These are phyloP conservation scores for Corymbia citriodora DNA, from an alignment of 441 rosid genomes.

Conservation along the genomic window DNA sequence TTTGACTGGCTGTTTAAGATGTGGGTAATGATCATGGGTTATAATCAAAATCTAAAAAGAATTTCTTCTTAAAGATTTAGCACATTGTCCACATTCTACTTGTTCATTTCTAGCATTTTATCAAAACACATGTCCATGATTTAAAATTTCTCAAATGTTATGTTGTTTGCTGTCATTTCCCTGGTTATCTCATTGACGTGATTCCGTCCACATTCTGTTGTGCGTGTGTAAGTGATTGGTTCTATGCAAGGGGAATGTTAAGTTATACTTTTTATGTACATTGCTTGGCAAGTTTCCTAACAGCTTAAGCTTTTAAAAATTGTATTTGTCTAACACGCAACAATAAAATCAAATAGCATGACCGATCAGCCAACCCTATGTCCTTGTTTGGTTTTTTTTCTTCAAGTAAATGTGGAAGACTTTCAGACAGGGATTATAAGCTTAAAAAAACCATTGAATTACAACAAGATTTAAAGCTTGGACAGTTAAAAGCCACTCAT, in stretches of 20 bases:
- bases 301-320: background rate
- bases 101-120: background rate
- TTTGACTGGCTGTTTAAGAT: no score
- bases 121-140: background rate
- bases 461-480: background rate
- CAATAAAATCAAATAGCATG: background rate
- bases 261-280: fast-evolving
- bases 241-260: background rate
- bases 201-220: background rate
- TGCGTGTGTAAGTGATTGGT: background rate
- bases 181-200: fast-evolving
- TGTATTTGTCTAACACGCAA: background rate
- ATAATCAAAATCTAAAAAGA: no score
- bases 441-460: background rate
- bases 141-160: fast-evolving
- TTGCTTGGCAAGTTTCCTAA: background rate
- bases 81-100: background rate
- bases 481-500: background rate
- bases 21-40: no score
- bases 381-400: background rate
- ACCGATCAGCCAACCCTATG: background rate
- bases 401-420: background rate
- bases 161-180: background rate
- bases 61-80: background rate
- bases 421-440: background rate